These are phyloP conservation scores for Neonectria faginata DNA, from an alignment of 2,329 filamentous ascomycete species.

Conservation along the genomic window DNA sequence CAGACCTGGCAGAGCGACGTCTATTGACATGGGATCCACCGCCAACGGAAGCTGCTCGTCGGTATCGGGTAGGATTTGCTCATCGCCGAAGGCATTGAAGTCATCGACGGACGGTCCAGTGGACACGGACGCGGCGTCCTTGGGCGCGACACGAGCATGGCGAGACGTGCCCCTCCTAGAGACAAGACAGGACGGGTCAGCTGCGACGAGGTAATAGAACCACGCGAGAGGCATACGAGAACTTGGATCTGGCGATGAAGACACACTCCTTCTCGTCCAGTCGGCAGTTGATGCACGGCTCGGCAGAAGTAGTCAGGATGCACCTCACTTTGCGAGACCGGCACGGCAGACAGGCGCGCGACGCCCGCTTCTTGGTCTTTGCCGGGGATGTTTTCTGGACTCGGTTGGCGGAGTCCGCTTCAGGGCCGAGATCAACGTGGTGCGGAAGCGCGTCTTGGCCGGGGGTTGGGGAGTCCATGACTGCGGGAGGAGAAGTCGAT, in stretches of 20 bases:
- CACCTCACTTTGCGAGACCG: constrained; percentile 43
- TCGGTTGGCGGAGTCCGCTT: constrained; percentile 17
- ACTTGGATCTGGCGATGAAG: constrained; percentile 38
- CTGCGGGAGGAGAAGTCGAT: constrained; percentile 1
- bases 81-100: constrained; percentile 6
- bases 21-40: constrained; percentile 20
- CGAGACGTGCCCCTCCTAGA: constrained; percentile 20
- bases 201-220: too few species aligned
- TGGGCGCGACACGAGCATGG: constrained; percentile 3
- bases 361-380: constrained; percentile 38
- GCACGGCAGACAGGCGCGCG: constrained; percentile 40
- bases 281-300: constrained; percentile 43
- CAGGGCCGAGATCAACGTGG: constrained; percentile 11
- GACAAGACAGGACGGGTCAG: constrained; percentile 3
- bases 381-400: constrained; percentile 22
- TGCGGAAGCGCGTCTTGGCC: constrained; percentile 15
- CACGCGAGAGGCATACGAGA: constrained; percentile 21
- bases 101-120: constrained; percentile 4
- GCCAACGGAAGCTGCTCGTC: constrained; percentile 13
- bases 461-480: constrained; percentile 11
- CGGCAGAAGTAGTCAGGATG: constrained; percentile 39
- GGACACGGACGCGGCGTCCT: background rate
- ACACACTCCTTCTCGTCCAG: constrained; percentile 43
- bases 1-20: constrained; percentile 9
- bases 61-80: background rate